Evolutionary conservation across 2,329 filamentous ascomycete genomes (phyloP).

Genomic region (Xylariaceae sp.): DNA sequence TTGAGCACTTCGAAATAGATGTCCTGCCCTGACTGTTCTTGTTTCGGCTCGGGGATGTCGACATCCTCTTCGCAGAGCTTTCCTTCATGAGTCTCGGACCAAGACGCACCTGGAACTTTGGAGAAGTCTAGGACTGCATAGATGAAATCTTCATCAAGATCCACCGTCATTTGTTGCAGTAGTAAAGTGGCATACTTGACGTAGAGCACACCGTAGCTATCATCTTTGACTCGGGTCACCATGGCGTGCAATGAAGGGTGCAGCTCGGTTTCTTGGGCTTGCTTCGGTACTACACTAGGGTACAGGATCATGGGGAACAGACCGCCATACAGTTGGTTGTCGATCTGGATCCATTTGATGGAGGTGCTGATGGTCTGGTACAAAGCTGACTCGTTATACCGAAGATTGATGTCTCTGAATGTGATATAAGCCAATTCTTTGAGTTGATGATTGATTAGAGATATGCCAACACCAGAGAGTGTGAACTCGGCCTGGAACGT

Average conservation of each 20-base stretch:
- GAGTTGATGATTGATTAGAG: constrained; percentile 86
- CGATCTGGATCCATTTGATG: constrained; percentile 98
- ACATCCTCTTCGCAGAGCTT: constrained; percentile 85
- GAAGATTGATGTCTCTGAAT: constrained; percentile 84
- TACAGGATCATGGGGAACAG: constrained; percentile 98
- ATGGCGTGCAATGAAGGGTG: constrained; percentile 92
- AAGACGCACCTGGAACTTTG: constrained; percentile 86
- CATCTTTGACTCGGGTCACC: constrained; percentile 93
- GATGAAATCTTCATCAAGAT: constrained; percentile 97
- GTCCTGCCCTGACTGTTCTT: constrained; percentile 81
- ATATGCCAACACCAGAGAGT: constrained; percentile 87
- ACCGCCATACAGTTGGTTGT: constrained; percentile 96
- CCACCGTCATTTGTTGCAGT: constrained; percentile 95
- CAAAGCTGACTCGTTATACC: constrained; percentile 87
- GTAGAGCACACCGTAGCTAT: constrained; percentile 95
- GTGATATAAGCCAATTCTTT: constrained; percentile 93
- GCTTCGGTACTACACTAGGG: constrained; percentile 96
- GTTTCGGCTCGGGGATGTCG: constrained; percentile 87
- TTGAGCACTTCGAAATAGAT: constrained; percentile 98
- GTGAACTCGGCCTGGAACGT: constrained; percentile 87
- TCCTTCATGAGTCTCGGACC: constrained; percentile 75
- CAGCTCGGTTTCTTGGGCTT: constrained; percentile 90
- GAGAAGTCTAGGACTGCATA: constrained; percentile 93
- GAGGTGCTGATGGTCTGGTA: constrained; percentile 89
- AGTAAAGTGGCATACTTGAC: constrained; percentile 96